Evolutionary conservation across 2,329 filamentous ascomycete species (phyloP).

Genomic region (Fusarium foetens): DNA sequence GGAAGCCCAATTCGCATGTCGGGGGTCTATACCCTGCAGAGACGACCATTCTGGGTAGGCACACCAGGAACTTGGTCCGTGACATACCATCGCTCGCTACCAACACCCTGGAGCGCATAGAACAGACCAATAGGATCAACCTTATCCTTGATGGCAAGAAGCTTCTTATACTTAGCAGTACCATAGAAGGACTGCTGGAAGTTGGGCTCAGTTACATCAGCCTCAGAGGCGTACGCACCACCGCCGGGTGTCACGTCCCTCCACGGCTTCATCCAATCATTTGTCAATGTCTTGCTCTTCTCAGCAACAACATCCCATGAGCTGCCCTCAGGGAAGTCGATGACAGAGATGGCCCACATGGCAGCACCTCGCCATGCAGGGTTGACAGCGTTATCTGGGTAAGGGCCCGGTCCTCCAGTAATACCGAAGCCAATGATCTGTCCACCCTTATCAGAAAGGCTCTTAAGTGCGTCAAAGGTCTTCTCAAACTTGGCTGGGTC

Average conservation of each 20-base stretch:
- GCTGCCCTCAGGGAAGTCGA: conserved; percentile 44
- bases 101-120: conserved; percentile 35
- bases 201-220: conserved; percentile 36
- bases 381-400: conserved; percentile 56
- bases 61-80: conserved; percentile 32
- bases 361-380: conserved; percentile 60
- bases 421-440: conserved; percentile 55
- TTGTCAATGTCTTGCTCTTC: conserved; percentile 30
- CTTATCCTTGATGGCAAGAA: conserved; percentile 33
- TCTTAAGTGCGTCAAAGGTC: conserved; percentile 51
- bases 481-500: conserved; percentile 45
- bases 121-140: conserved; percentile 37
- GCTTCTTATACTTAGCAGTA: conserved; percentile 26
- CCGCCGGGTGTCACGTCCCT: conserved; percentile 31
- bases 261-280: conserved; percentile 45
- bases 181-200: conserved; percentile 41
- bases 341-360: conserved; percentile 51
- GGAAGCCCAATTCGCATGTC: too few species aligned
- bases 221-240: conserved; percentile 38
- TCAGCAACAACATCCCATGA: conserved; percentile 21
- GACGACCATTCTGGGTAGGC: conserved; percentile 39
- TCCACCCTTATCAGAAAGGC: conserved; percentile 54
- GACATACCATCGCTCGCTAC: conserved; percentile 38
- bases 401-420: conserved; percentile 43
- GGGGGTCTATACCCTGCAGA: conserved; percentile 20